phyloP scores from a whole-genome alignment of 2,329 filamentous ascomycete species.

The Botryotinia globosa region DNA sequence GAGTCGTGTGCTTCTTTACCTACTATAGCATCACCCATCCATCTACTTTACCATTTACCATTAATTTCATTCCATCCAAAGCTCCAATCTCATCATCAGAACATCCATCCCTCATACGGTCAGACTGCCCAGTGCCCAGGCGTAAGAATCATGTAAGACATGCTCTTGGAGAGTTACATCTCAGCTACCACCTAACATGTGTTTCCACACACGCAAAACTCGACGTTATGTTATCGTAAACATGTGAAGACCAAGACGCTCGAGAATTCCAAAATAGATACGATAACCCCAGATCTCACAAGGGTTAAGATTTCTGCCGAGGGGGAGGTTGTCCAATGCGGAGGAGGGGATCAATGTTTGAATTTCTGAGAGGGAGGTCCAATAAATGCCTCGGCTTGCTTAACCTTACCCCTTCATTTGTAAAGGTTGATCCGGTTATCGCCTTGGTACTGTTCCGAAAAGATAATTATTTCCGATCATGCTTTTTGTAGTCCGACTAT shows the following conservation, averaged over 20 bases:
- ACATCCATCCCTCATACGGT: not conserved
- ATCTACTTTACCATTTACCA: not conserved
- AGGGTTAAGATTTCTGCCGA: not conserved
- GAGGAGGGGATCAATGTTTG: not conserved
- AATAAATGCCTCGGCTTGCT: constrained; percentile 3
- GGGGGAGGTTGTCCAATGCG: not conserved
- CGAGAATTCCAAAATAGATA: not conserved
- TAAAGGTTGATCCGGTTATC: not conserved
- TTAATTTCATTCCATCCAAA: not conserved
- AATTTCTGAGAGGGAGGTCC: not conserved
- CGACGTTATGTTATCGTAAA: not conserved
- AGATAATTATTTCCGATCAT: not conserved
- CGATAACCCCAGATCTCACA: not conserved
- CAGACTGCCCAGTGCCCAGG: constrained; percentile 1
- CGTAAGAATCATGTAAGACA: not conserved
- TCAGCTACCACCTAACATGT: not conserved
- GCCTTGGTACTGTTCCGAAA: not conserved
- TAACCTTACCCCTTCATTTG: not conserved
- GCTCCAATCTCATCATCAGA: not conserved
- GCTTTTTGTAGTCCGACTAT: not conserved
- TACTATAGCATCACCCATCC: not conserved
- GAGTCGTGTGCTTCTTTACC: not conserved
- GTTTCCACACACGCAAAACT: not conserved
- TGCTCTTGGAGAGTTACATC: not conserved
- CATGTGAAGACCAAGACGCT: constrained; percentile 9